Conservation (phyloP, 441 rosid genomes). For the Syzygium syzygioides region DNA sequence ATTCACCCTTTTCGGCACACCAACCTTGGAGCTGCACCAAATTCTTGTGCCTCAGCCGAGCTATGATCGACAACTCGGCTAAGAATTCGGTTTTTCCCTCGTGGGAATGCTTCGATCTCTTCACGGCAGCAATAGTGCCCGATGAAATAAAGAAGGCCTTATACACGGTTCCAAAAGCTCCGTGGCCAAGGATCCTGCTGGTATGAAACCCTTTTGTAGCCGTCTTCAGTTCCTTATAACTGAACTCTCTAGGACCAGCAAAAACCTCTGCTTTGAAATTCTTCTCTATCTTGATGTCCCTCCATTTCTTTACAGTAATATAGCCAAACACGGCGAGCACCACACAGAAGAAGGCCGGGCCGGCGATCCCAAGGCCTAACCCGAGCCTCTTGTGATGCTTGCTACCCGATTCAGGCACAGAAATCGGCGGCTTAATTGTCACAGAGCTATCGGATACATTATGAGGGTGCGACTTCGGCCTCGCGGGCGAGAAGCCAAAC, state of each 20-base stretch:
- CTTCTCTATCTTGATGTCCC: constrained; percentile 35
- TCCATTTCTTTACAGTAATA: constrained; percentile 61
- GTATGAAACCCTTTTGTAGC: constrained; percentile 88
- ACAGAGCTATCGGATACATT: constrained; percentile 69
- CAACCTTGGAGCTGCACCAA: constrained; percentile 83
- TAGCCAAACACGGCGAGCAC: constrained; percentile 58
- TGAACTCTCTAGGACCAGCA: constrained; percentile 64
- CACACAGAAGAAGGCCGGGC: constrained; percentile 65
- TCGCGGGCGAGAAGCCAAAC: constrained; percentile 46
- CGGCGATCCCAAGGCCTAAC: constrained; percentile 67
- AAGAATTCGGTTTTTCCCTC: constrained; percentile 87
- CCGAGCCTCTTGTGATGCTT: constrained; percentile 40
- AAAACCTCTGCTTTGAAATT: constrained; percentile 58
- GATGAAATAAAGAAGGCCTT: constrained; percentile 53
- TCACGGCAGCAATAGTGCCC: constrained; percentile 67
- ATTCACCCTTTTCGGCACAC: constrained; percentile 81
- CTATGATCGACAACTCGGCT: constrained; percentile 77
- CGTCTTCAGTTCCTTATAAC: constrained; percentile 56
- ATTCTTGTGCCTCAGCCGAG: constrained; percentile 89
- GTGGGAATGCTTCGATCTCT: constrained; percentile 68
- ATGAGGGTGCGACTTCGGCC: constrained; percentile 47
- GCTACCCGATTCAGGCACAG: constrained; percentile 23
- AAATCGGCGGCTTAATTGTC: constrained; percentile 23
- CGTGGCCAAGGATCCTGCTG: constrained; percentile 70
- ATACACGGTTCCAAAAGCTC: constrained; percentile 89